Conservation (phyloP, 805 yeast genomes). For the Suhomyces faveliae region DNA sequence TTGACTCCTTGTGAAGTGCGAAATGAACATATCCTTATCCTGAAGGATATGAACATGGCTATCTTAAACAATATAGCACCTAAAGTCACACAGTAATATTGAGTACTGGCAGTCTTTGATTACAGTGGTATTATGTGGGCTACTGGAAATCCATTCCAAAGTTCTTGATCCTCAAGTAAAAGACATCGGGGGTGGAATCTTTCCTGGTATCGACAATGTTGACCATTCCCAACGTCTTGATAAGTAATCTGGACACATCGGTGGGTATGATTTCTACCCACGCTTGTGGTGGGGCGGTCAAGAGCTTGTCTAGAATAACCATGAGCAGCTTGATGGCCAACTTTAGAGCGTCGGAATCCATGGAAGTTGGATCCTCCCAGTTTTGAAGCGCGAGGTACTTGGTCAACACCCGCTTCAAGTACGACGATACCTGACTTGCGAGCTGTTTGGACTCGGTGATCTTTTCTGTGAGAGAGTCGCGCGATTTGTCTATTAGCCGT, state of each 20-base stretch:
- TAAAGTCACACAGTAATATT: too few relatives aligned
- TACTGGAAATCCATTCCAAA: neutral
- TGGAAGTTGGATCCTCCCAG: slow-evolving; percentile 18
- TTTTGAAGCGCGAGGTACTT: slow-evolving; percentile 21
- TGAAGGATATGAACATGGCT: too few relatives aligned
- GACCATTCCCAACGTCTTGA: slow-evolving; percentile 11
- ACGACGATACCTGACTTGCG: slow-evolving; percentile 13
- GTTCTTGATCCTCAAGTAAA: slow-evolving; percentile 6
- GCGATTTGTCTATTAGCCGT: neutral
- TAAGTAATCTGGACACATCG: neutral
- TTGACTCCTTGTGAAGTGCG: too few relatives aligned
- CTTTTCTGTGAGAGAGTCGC: neutral
- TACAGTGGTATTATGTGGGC: too few relatives aligned
- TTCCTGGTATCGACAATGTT: slow-evolving; percentile 8
- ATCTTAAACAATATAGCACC: too few relatives aligned
- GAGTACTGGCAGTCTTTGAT: too few relatives aligned
- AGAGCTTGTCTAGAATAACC: slow-evolving; percentile 6
- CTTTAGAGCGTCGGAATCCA: slow-evolving; percentile 18
- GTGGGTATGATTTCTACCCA: slow-evolving; percentile 6
- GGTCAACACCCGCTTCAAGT: slow-evolving; percentile 18
- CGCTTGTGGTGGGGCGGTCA: neutral
- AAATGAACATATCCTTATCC: too few relatives aligned
- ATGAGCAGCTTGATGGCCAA: slow-evolving; percentile 11
- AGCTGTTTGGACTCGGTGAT: neutral
- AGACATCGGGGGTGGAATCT: slow-evolving; percentile 4